Evolutionary conservation across 768 basidiomycete species (phyloP), one percentile per base, ranked within the genome.

Genomic region (Serendipita sp.): DNA sequence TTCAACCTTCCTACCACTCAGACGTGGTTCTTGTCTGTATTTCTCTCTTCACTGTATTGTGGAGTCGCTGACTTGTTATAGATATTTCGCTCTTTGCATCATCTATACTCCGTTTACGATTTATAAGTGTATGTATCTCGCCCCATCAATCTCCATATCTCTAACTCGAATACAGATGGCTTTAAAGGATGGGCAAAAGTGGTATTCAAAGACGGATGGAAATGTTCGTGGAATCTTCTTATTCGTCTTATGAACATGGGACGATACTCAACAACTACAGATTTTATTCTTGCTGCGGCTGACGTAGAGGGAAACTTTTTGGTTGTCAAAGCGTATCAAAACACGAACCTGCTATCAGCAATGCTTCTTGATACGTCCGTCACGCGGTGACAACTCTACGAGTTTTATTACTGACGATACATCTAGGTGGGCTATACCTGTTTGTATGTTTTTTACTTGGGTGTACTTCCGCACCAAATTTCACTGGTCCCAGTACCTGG

Each of bases 251-350:
- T 32, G 44, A 44, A 23, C 52, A 36, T 38, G 16, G 1, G 16
- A 18, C 18, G 34, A 35, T 54, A 35, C 63, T 63, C 34, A 38
- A 13, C 30, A 28, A 48, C 38, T 18, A 1, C 69, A 91, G 90
- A 93, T 72, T 73, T 90, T 66, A 78, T 91, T 65, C 77, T 93
- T 36, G 89, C 86, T 28, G 81, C 78, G 34, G 88, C 83, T 72
- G 90, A 93, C 70, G 90, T 92, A 44, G 91, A 92, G 72, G 90
- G 85, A 38, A 93, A 93, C 72, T 93, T 89, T 71, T 75, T 91
- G 66, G 91, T 88, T 47, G 83, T 92, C 64, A 89, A 88, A 73
- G 88, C 90, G 16, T 91, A 87, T 71, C 80, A 89, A 75, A 91
- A 88, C 76, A 92, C 91, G 38, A 89, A 88, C 68, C 75, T 93